Base-by-base conservation (phyloP, 2,329 filamentous ascomycete genomes). In the Penicillium sp. region DNA sequence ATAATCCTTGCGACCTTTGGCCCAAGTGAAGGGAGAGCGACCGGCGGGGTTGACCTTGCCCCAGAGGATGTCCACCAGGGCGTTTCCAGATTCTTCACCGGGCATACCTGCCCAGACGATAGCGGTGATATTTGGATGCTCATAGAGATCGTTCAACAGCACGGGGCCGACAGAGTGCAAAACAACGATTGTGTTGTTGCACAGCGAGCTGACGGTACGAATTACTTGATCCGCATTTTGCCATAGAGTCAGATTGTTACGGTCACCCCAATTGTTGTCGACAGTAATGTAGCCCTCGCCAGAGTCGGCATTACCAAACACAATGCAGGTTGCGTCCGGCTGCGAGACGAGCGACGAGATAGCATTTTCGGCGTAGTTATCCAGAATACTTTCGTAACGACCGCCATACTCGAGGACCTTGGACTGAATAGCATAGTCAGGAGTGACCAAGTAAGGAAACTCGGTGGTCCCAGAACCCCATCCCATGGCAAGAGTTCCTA, bases 151-250 rank as follows among this genome's bases (percentile, higher is more conserved):
- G 11, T 61, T 58, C 28, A 65, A 19, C 89, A 87, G 83, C 86
- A 94, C 19, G 11, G 58, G 43, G 0, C 93, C 93, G 6, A 87
- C 84, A 0, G 89, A 91, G 79, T 96, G 92, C 55, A 96, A 87
- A 54, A 96, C 86, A n/a, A 96, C 90, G 62, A 96, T 89, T 10
- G 91, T 95, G 82, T 96, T 95, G 77, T 86, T 85, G 81, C 88
- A 92, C 55, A 85, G 71, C 6, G 86, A 82, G 0, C 90, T 87
- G 11, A 96, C 90, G 49, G 88, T 91, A 76, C 87, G 81, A 0
- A 91, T 94, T n/a, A 97, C 82, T 76, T 96, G 95, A 71, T 91
- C 90, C 54, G 92, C 92, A 55, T 82, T 80, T 74, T 95, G 95
- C 58, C 85, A 88, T 61, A 91, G 25, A 2, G 57, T 91, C 1